Base-by-base conservation (phyloP, 2,329 filamentous ascomycete genomes). In the Stenocarpella maydis region DNA sequence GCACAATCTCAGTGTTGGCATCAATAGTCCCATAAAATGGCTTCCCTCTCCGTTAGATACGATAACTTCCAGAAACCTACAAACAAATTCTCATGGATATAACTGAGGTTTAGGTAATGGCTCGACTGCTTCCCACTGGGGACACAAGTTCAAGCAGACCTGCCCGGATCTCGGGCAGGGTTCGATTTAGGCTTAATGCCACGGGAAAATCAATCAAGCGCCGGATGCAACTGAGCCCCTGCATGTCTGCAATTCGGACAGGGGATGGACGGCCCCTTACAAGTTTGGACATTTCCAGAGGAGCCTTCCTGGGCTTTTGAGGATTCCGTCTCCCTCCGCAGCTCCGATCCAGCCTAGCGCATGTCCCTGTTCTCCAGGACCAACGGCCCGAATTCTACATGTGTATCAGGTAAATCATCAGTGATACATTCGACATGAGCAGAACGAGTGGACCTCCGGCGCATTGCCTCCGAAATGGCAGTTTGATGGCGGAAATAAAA, bases 331-430 rank as follows among this genome's bases (percentile, higher is more conserved):
- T 61, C 58, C 58, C 41, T 61, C 58, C 58, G 58, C 58, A 47
- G 17, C 41, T 41, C 39, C 58, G 14, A 61, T 61, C 19, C 58
- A 47, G 58, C 58, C 19, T 61, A 61, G 58, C 28, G 47, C 26
- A 5, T 17, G 1, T 34, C 26, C n/a, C 17, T 34, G 47, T 31
- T 31, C 41, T 14, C 26, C 58, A 61, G 58, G 58, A 24, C 41
- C 26, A 61, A 61, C 58, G 41, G 58, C 58, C 58, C 58, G 58
- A 24, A 47, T 24, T 61, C n/a, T n/a, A n/a, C n/a, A n/a, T n/a
- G n/a, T n/a, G 58, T 61, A n/a, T 61, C 58, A 61, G 12, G 21
- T 61, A 61, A 31, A 61, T 47, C 58, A 61, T 7, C 19, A 47
- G 41, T 47, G 26, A 47, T 34, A 19, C 58, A 47, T 47, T 34